Evolutionary conservation across 1,284 basidiomycete genomes (phyloP).

Genomic region (Boletellus sp.): DNA sequence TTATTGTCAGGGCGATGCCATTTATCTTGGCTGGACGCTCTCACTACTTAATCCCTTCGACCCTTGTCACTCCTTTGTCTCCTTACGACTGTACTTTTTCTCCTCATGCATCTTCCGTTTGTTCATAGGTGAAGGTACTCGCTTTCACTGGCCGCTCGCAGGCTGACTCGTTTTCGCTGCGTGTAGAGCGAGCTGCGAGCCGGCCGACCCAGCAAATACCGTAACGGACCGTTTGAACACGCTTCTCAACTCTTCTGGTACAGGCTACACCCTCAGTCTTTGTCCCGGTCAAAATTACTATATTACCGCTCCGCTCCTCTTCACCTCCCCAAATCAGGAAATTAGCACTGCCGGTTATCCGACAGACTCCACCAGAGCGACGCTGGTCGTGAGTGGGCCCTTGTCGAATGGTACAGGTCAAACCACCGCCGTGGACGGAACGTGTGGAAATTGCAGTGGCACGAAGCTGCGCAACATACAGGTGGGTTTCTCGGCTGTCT

Average conservation of each 20-base stretch:
- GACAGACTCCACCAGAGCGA: slow-evolving; percentile 50
- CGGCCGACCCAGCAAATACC: slow-evolving; percentile 57
- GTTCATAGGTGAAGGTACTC: slow-evolving; percentile 6
- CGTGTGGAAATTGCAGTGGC: slow-evolving; percentile 53
- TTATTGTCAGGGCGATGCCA: neutral
- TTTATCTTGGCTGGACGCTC: neutral
- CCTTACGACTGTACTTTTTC: neutral
- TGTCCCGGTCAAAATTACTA: slow-evolving; percentile 62
- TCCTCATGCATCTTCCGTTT: slow-evolving; percentile 9
- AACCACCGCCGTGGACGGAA: slow-evolving; percentile 69
- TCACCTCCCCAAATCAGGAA: slow-evolving; percentile 67
- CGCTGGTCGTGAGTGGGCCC: slow-evolving; percentile 55
- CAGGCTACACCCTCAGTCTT: slow-evolving; percentile 60
- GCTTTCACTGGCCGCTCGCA: neutral
- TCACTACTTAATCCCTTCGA: neutral
- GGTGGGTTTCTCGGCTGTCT: slow-evolving; percentile 34
- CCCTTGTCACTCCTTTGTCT: neutral
- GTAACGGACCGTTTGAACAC: slow-evolving; percentile 68
- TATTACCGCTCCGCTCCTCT: slow-evolving; percentile 61
- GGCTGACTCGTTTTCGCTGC: slow-evolving; percentile 7
- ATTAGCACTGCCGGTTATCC: slow-evolving; percentile 78
- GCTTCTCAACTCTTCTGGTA: slow-evolving; percentile 60
- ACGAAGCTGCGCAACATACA: slow-evolving; percentile 69
- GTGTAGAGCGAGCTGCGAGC: slow-evolving; percentile 38
- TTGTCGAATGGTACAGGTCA: slow-evolving; percentile 55